Evolutionary conservation across 192 early-diverging fungal species (phyloP), one percentile per base, ranked within the genome.

Genomic region (Paraglomus brasilianum): DNA sequence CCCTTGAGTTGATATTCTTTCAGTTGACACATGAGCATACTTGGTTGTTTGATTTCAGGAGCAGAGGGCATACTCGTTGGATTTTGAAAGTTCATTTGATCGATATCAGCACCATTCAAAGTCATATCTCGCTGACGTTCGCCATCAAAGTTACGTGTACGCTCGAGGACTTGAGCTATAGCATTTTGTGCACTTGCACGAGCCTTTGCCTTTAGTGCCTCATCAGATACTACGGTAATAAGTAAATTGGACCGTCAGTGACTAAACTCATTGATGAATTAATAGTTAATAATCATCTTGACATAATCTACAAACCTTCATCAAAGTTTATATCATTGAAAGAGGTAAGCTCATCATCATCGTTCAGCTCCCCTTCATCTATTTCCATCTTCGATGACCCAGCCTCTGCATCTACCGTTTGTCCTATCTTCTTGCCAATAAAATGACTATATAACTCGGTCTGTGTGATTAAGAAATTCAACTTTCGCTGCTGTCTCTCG

Each of bases 391-490:
- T 51, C 7, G 10, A 5, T 13, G 6, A 22, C 45, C 58, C 55
- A 13, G 43, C 52, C 24, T 50, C 64, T 66, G 47, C 4, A 13
- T 67, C 30, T 41, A 40, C 30, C 30, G 30, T 3, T 30, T 30
- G 30, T 57, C 73, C 75, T 39, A 92, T 88, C 73, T 94, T 94
- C 66, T 87, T 87, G 61, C 91, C 92, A 52, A 94, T 87, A 80
- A 96, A 96, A 79, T 94, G 93, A 59, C 89, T 92, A 76, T 92
- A 96, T 8, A 96, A 83, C 67, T 96, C 94, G 0, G 94, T 96
- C 71, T 96, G 94, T 0, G 91, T 88, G 55, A 96, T 93, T 68
- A 96, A 80, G 70, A 96, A 96, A 73, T 96, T 93, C 59, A 96
- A 85, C 73, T 96, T 96, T 57, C 93, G 85, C 8, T 86, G 87